A percentile compares a stretch with the other conserved stretches of the same genome.
These are phyloP conservation scores for Calendula officinalis DNA, from an alignment of 129 eudicot genomes.

Conservation along the genomic window DNA sequence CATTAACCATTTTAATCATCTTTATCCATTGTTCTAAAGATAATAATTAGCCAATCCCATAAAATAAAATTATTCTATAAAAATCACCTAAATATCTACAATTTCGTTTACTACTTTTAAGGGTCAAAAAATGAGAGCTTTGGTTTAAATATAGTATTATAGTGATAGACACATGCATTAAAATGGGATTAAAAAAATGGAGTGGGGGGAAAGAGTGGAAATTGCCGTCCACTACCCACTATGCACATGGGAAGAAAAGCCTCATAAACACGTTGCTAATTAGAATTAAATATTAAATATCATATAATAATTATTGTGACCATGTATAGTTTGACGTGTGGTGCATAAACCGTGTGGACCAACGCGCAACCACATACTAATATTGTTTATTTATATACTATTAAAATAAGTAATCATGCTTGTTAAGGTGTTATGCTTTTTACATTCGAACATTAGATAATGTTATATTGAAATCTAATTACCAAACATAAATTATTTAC, in stretches of 20 bases:
- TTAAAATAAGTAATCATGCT: not conserved
- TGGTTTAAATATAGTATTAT: not conserved
- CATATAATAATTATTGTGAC: too few species aligned
- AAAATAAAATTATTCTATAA: too few species aligned
- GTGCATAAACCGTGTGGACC: not conserved
- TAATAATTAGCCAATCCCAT: too few species aligned
- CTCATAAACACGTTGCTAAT: slow-evolving; percentile 34
- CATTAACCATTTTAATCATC: too few species aligned
- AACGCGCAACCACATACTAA: not conserved
- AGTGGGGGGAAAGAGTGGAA: slow-evolving; percentile 13
- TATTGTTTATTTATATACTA: not conserved
- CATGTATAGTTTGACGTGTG: too few species aligned
- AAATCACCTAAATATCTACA: too few species aligned
- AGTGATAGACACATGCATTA: slow-evolving; percentile 25
- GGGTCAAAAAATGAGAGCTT: slow-evolving; percentile 21
- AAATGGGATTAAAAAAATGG: slow-evolving; percentile 18
- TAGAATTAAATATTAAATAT: not conserved
- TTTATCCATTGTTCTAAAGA: too few species aligned
- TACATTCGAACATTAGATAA: slow-evolving; percentile 7
- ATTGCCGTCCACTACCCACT: slow-evolving; percentile 29
- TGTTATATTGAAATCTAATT: not conserved
- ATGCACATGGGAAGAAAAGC: slow-evolving; percentile 25
- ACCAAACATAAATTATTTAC: too few species aligned
- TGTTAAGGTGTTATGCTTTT: slow-evolving; percentile 11
- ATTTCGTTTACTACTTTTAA: not conserved